Evolutionary conservation across 2,329 filamentous ascomycete species (phyloP), one percentile per base, ranked within the genome.

Genomic region (Fusarium coicis): DNA sequence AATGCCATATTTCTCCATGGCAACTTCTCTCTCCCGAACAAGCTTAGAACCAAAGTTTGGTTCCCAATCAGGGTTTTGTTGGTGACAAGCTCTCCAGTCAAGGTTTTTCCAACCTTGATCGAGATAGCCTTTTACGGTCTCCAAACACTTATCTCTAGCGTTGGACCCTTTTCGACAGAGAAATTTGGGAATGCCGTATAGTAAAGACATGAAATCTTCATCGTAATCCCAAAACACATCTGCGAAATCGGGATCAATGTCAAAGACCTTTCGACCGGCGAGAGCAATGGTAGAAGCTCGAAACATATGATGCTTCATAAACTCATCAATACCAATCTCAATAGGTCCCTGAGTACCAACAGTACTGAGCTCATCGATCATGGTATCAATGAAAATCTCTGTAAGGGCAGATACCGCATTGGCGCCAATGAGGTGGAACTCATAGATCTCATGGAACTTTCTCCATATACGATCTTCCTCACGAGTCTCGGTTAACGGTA

Each of bases 291-390:
- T 76, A 21, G 74, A 76, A 10, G 74, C 74, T 36, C 69, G 60
- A 40, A 76, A 76, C 72, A 76, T 74, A 16, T 74, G 72, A 37
- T 74, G 61, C 54, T 71, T 76, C 64, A 76, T 68, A 36, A 76
- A 70, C 8, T 74, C 55, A 23, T 76, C 72, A 32, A 76, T 53
- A 2, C 74, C 74, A 23, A 72, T 58, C 37, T 72, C 66, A 34
- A 73, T 55, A 1, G 58, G 32, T 12, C 55, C 49, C 2, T 68
- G 44, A 4, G 43, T 50, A 7, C 21, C 50, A 16, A 70, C 32
- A 2, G 61, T 47, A 19, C 63, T 36, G 1, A 74, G 68, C 28
- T 74, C 61, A 14, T 74, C 43, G 10, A 63, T 47, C 72, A 74
- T 74, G 0, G 65, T 65, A 18, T 54, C 43, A 10, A 75, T 72